Evolutionary conservation across 78 protist species (phyloP).

Genomic region (Dictyostelium discoideum): dicty_2.7 NC_007088.5:7899501-7900000

Average conservation of each 20-base stretch:
- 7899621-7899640: too few species aligned
- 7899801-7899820: conserved; percentile 19
- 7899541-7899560: neutral
- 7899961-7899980: conserved; percentile 84
- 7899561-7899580: too few species aligned
- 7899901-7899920: conserved; percentile 63
- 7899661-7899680: too few species aligned
- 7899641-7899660: too few species aligned
- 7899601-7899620: too few species aligned
- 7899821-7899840: conserved; percentile 45
- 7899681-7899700: neutral
- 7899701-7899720: neutral
- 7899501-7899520: neutral
- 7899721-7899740: neutral
- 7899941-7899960: conserved; percentile 61
- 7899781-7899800: too few species aligned
- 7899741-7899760: neutral
- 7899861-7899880: conserved; percentile 12
- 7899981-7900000: conserved; percentile 83
- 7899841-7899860: conserved; percentile 53
- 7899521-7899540: too few species aligned
- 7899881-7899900: conserved; percentile 40
- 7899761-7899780: neutral
- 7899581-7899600: too few species aligned
- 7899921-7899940: conserved; percentile 3